phyloP scores from a whole-genome alignment of 768 basidiomycete species.

The Pleurotus cornucopiae region DNA sequence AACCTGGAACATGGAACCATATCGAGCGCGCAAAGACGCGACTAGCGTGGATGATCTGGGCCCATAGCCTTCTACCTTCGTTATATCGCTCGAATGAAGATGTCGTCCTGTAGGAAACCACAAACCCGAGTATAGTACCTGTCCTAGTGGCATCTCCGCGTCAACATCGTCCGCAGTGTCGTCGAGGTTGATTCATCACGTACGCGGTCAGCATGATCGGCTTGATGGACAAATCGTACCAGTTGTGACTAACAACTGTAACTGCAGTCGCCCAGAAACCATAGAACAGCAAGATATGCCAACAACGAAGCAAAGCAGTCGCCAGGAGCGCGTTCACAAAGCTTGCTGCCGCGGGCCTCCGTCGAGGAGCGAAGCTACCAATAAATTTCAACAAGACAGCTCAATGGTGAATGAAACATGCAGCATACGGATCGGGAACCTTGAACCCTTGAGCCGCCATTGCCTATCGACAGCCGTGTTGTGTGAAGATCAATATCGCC shows the following conservation, averaged over 20 bases:
- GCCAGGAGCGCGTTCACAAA: slow-evolving; percentile 20
- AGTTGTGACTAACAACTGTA: slow-evolving; percentile 45
- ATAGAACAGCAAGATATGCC: slow-evolving; percentile 67
- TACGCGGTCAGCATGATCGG: slow-evolving; percentile 68
- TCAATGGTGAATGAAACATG: not conserved
- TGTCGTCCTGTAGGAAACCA: slow-evolving; percentile 68
- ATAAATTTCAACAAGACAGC: not conserved
- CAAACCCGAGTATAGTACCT: slow-evolving; percentile 71
- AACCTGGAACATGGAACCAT: slow-evolving; percentile 56
- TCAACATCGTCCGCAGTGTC: not conserved
- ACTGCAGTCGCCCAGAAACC: slow-evolving; percentile 57
- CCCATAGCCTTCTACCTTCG: slow-evolving; percentile 67
- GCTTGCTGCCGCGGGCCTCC: not conserved
- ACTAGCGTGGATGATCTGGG: slow-evolving; percentile 54
- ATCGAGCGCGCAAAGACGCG: slow-evolving; percentile 57
- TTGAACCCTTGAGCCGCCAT: not conserved
- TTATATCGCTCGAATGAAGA: slow-evolving; percentile 77
- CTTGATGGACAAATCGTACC: slow-evolving; percentile 38
- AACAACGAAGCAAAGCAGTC: slow-evolving; percentile 51
- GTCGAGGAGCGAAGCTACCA: not conserved
- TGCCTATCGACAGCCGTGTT: not conserved
- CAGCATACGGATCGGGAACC: not conserved
- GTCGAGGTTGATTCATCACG: slow-evolving; percentile 16
- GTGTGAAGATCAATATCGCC: too few relatives aligned
- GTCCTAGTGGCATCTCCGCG: slow-evolving; percentile 19